phyloP scores from a whole-genome alignment of 2,329 filamentous ascomycete genomes.

The Pseudopyricularia javanii region DNA sequence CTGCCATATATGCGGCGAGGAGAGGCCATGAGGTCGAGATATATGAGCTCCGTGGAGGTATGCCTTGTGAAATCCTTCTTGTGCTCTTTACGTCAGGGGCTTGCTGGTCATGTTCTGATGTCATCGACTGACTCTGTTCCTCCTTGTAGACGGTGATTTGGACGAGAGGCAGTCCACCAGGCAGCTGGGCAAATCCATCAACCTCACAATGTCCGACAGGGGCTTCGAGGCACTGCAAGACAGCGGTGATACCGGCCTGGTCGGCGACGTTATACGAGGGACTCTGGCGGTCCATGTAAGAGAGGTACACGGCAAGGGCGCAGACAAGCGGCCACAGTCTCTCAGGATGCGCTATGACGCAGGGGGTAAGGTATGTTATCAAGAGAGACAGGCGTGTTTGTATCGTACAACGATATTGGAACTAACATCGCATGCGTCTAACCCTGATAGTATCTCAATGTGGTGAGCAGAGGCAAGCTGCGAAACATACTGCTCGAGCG shows the following conservation, averaged over 20 bases:
- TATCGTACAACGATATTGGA: not conserved
- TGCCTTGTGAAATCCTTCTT: slow-evolving; percentile 5
- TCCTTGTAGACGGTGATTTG: not conserved
- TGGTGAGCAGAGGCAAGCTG: slow-evolving; percentile 71
- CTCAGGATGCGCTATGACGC: slow-evolving; percentile 82
- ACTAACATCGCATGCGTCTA: not conserved
- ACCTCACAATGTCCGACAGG: slow-evolving; percentile 84
- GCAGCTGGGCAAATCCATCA: slow-evolving; percentile 94
- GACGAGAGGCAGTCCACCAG: slow-evolving; percentile 29
- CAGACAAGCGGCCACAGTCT: slow-evolving; percentile 57
- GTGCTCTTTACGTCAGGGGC: not conserved
- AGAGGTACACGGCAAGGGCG: slow-evolving; percentile 75
- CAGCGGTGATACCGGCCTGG: slow-evolving; percentile 52
- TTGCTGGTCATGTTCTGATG: not conserved
- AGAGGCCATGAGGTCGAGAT: slow-evolving; percentile 84
- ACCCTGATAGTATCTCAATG: slow-evolving; percentile 67
- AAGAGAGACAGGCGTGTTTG: slow-evolving; percentile 16
- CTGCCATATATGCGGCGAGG: slow-evolving; percentile 82
- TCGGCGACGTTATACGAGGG: slow-evolving; percentile 60
- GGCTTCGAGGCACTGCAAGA: slow-evolving; percentile 79
- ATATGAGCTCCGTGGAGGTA: slow-evolving; percentile 85
- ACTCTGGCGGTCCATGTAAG: slow-evolving; percentile 90
- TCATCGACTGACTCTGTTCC: not conserved
- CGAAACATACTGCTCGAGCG: slow-evolving; percentile 78
- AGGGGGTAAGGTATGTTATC: slow-evolving; percentile 77